Evolutionary conservation across 1,284 basidiomycete genomes (phyloP).

Genomic region (Cronartium quercuum): DNA sequence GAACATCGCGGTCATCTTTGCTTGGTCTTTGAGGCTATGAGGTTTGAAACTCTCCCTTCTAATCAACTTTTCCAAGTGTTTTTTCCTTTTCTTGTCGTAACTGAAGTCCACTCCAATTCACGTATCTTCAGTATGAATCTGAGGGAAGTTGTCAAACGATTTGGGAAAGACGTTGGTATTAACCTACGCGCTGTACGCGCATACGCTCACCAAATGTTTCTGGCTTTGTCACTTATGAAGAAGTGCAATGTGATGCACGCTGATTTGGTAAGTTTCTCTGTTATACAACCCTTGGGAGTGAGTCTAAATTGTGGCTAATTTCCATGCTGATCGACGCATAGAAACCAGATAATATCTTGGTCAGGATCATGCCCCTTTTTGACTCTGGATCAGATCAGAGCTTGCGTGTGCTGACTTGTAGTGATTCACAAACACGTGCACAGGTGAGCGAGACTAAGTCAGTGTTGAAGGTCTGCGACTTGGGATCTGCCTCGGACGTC

Average conservation of each 20-base stretch:
- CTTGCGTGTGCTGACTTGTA: too few relatives aligned
- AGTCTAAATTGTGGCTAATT: background rate
- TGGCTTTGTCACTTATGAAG: constrained; percentile 73
- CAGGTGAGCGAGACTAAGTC: constrained; percentile 95
- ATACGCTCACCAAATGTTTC: constrained; percentile 92
- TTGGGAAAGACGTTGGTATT: constrained; percentile 94
- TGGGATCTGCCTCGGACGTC: constrained; percentile 89
- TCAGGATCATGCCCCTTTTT: constrained; percentile 51
- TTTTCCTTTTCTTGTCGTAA: background rate
- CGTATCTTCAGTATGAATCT: constrained; percentile 74
- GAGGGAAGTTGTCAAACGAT: constrained; percentile 95
- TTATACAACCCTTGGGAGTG: background rate
- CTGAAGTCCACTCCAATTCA: background rate
- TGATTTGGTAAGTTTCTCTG: constrained; percentile 59
- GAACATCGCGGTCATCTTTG: constrained; percentile 95
- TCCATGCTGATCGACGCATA: background rate
- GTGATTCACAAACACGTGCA: too few relatives aligned
- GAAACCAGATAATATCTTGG: constrained; percentile 91
- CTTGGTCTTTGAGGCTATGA: constrained; percentile 89
- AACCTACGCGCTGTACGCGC: constrained; percentile 95
- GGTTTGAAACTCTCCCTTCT: constrained; percentile 54
- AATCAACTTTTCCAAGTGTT: too few relatives aligned
- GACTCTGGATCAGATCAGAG: too few relatives aligned
- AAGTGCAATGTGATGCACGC: constrained; percentile 94
- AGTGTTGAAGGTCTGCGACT: constrained; percentile 85